Conservation (phyloP, 148 eudicot genomes). For the Agrostemma githago region DNA sequence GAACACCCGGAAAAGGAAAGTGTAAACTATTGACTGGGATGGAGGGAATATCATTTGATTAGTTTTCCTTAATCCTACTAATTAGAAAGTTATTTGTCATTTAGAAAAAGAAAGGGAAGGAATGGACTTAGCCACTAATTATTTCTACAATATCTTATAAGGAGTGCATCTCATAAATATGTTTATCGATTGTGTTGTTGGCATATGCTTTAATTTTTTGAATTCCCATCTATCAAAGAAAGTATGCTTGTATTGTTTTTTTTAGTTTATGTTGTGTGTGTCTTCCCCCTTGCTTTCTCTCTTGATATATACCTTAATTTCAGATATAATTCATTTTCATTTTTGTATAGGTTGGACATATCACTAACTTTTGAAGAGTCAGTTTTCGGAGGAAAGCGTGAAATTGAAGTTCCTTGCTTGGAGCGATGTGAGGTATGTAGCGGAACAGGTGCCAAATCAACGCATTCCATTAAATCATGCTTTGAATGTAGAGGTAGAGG, state of each 20-base stretch:
- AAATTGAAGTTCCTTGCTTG: slow-evolving; percentile 54
- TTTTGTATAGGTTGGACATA: slow-evolving; percentile 48
- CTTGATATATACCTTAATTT: neutral
- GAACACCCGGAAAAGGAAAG: too few relatives aligned
- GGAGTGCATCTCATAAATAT: too few relatives aligned
- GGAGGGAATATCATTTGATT: too few relatives aligned
- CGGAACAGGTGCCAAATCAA: slow-evolving; percentile 86
- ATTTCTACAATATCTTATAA: too few relatives aligned
- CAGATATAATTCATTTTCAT: neutral
- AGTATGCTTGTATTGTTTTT: neutral
- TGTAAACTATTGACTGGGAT: too few relatives aligned
- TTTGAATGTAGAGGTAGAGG: slow-evolving; percentile 79
- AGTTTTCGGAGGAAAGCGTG: slow-evolving; percentile 64
- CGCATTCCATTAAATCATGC: slow-evolving; percentile 50
- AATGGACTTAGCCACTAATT: too few relatives aligned
- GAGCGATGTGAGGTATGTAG: slow-evolving; percentile 63
- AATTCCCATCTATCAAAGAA: neutral
- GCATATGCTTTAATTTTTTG: neutral
- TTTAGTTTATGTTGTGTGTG: neutral
- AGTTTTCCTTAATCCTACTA: too few relatives aligned
- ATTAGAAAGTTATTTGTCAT: too few relatives aligned
- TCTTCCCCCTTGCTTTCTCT: neutral
- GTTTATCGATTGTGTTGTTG: too few relatives aligned
- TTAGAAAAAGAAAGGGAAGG: too few relatives aligned
- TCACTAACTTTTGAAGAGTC: slow-evolving; percentile 83